Evolutionary conservation across 257 asterid species (phyloP).

Genomic region (Verbascum thapsus): DNA sequence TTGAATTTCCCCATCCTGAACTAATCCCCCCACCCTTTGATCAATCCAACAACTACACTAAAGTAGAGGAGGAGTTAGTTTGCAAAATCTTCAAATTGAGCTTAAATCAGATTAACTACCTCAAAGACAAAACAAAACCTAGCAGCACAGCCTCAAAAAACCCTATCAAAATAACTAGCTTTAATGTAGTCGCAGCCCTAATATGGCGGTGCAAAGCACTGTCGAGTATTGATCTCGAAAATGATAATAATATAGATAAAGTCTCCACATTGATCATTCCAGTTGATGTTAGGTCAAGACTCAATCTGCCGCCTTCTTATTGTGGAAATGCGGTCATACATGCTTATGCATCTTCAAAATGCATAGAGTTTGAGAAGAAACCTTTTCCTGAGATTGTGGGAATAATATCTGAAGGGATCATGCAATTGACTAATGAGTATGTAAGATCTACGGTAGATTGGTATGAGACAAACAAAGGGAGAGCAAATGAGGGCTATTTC

Average conservation of each 20-base stretch:
- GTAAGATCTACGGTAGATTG: constrained; percentile 78
- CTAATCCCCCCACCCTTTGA: constrained; percentile 55
- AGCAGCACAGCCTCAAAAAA: constrained; percentile 7
- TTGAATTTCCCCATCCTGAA: constrained; percentile 83
- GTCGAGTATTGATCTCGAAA: constrained; percentile 26
- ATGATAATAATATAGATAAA: too few relatives aligned
- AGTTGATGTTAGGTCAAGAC: constrained; percentile 62
- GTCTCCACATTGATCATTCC: constrained; percentile 64
- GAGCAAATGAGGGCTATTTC: constrained; percentile 80
- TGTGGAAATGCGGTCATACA: constrained; percentile 78
- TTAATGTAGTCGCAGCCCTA: constrained; percentile 70
- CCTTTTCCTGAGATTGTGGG: constrained; percentile 52
- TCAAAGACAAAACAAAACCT: constrained; percentile 53
- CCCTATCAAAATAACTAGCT: constrained; percentile 52
- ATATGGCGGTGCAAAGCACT: constrained; percentile 89
- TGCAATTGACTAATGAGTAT: constrained; percentile 70
- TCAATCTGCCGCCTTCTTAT: constrained; percentile 62
- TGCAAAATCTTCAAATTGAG: constrained; percentile 58
- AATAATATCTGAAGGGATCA: constrained; percentile 56
- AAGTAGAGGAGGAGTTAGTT: constrained; percentile 50
- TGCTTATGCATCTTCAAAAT: constrained; percentile 60
- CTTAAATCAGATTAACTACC: constrained; percentile 39
- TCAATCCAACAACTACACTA: constrained; percentile 49
- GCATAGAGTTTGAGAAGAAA: constrained; percentile 52
- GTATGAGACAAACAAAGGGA: constrained; percentile 80